These are phyloP conservation scores for Camellia japonica DNA, from an alignment of 148 eudicot genomes.

Conservation along the genomic window DNA sequence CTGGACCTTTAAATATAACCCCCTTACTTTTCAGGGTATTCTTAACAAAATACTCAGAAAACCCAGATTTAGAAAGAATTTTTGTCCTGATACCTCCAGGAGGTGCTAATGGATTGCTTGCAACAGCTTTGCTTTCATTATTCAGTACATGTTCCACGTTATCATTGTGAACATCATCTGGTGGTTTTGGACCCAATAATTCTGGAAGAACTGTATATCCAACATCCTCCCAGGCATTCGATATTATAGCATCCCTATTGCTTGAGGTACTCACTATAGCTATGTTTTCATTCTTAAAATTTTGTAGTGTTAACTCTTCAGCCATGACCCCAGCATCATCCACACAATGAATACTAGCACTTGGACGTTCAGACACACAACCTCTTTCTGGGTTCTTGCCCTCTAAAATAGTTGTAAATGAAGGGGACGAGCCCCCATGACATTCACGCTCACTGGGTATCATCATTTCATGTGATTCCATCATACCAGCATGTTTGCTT, in stretches of 20 bases:
- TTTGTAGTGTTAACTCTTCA: slow-evolving; percentile 63
- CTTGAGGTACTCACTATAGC: slow-evolving; percentile 33
- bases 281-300: slow-evolving; percentile 29
- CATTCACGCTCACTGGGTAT: slow-evolving; percentile 39
- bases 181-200: slow-evolving; percentile 28
- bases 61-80: too few relatives aligned
- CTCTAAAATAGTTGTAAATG: slow-evolving; percentile 43
- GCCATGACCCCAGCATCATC: slow-evolving; percentile 52
- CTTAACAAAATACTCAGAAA: slow-evolving; percentile 11
- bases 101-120: slow-evolving; percentile 24
- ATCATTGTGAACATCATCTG: slow-evolving; percentile 21
- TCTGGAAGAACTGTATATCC: slow-evolving; percentile 30
- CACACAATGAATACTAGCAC: slow-evolving; percentile 26
- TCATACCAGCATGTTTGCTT: slow-evolving; percentile 26
- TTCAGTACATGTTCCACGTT: slow-evolving; percentile 18
- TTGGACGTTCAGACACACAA: slow-evolving; percentile 37
- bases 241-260: slow-evolving; percentile 30
- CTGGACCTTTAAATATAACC: slow-evolving; percentile 47
- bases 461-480: slow-evolving; percentile 41
- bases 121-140: slow-evolving; percentile 29
- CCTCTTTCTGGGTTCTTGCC: slow-evolving; percentile 38
- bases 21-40: slow-evolving; percentile 78
- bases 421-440: slow-evolving; percentile 34
- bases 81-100: slow-evolving; percentile 31
- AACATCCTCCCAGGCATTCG: slow-evolving; percentile 33